Evolutionary conservation across 1,139 yeast species (phyloP).

Genomic region (Saccharomyces pastorianus): DNA sequence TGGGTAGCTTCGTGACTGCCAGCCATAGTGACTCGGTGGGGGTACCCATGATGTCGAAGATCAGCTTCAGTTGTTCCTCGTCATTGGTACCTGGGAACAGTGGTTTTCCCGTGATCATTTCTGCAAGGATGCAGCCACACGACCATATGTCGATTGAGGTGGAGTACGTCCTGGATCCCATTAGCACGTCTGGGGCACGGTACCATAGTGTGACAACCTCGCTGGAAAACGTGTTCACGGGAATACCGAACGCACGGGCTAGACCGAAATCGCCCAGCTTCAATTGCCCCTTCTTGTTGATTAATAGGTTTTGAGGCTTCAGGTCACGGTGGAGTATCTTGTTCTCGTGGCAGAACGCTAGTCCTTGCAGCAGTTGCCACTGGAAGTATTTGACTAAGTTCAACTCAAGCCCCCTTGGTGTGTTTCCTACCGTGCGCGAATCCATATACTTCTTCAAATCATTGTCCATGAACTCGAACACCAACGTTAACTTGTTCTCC

Average conservation of each 20-base stretch:
- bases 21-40: constrained; percentile 97
- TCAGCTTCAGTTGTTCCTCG: constrained; percentile 85
- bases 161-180: constrained; percentile 91
- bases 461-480: constrained; percentile 88
- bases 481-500: constrained; percentile 87
- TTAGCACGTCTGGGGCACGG: constrained; percentile 92
- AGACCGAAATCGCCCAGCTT: constrained; percentile 96
- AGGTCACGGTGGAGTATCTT: constrained; percentile 90
- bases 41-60: constrained; percentile 90
- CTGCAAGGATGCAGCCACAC: constrained; percentile 61
- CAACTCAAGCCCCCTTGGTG: constrained; percentile 38
- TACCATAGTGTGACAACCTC: constrained; percentile 98
- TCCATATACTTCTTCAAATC: constrained; percentile 95
- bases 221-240: constrained; percentile 92
- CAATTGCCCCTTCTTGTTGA: constrained; percentile 80
- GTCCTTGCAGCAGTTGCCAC: constrained; percentile 86
- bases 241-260: constrained; percentile 96
- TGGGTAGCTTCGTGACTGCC: constrained; percentile 76
- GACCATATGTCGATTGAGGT: constrained; percentile 98
- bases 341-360: constrained; percentile 91
- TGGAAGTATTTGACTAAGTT: constrained; percentile 84
- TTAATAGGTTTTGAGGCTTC: constrained; percentile 88
- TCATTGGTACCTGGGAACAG: constrained; percentile 93
- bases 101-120: constrained; percentile 97
- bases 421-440: constrained; percentile 32